Evolutionary conservation across 1,284 basidiomycete genomes (phyloP).

Genomic region (Fomes fomentarius): DNA sequence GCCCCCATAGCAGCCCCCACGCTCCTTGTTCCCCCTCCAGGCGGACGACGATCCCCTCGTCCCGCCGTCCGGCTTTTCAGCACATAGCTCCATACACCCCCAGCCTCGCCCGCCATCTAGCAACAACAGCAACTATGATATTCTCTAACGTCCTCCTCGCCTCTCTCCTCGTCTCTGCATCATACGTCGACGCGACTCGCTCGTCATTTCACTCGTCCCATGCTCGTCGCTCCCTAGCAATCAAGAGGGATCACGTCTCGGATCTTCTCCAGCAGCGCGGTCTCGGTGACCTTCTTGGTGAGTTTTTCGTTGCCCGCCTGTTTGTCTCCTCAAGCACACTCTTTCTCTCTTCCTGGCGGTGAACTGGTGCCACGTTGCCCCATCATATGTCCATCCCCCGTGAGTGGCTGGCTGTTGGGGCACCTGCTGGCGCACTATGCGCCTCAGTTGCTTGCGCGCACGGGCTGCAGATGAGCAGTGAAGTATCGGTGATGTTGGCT

Average conservation of each 20-base stretch:
- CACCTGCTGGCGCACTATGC: too few relatives aligned
- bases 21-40: conserved; percentile 26
- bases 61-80: conserved; percentile 32
- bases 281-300: conserved; percentile 16
- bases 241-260: conserved; percentile 9
- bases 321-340: neutral
- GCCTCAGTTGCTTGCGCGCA: too few relatives aligned
- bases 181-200: conserved; percentile 26
- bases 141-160: conserved; percentile 20
- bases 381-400: neutral
- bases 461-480: too few relatives aligned
- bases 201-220: conserved; percentile 28
- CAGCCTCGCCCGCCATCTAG: too few relatives aligned
- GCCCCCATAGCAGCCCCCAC: conserved; percentile 32
- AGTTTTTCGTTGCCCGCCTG: neutral
- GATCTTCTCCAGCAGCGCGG: conserved; percentile 12
- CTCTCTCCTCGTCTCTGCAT: conserved; percentile 24
- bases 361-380: neutral
- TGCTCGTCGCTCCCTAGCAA: conserved; percentile 27
- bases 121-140: conserved; percentile 20
- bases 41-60: conserved; percentile 20
- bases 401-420: too few relatives aligned
- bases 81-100: conserved; percentile 6
- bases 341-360: neutral
- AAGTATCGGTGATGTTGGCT: too few relatives aligned